phyloP scores from a whole-genome alignment of 495 filamentous ascomycete species.

The Penicillium malachiteum region DNA sequence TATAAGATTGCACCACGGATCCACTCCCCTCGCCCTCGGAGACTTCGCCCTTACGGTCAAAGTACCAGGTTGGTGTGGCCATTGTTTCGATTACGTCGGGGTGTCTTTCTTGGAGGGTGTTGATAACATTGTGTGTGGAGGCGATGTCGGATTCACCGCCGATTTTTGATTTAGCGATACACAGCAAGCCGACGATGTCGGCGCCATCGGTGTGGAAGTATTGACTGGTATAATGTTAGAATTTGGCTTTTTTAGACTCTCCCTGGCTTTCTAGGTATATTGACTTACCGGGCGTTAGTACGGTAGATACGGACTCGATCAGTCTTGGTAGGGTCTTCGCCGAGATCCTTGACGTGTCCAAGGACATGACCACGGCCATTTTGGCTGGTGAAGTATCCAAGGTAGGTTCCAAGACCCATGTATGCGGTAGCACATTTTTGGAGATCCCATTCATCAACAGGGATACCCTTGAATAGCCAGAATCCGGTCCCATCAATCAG shows the following conservation, averaged over 20 bases:
- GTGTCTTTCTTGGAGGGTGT: slow-evolving; percentile 65
- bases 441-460: slow-evolving; percentile 71
- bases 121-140: slow-evolving; percentile 74
- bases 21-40: slow-evolving; percentile 65
- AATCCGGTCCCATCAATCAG: slow-evolving; percentile 85
- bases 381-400: slow-evolving; percentile 84
- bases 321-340: slow-evolving; percentile 76
- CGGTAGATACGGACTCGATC: slow-evolving; percentile 86
- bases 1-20: slow-evolving; percentile 71
- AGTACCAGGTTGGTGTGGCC: slow-evolving; percentile 75
- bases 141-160: slow-evolving; percentile 83
- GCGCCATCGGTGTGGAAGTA: slow-evolving; percentile 79
- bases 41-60: slow-evolving; percentile 83
- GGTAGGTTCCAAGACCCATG: slow-evolving; percentile 83
- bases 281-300: slow-evolving; percentile 71
- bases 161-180: slow-evolving; percentile 68
- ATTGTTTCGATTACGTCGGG: slow-evolving; percentile 74
- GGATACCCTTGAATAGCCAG: slow-evolving; percentile 83
- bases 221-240: slow-evolving; percentile 42
- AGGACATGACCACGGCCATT: slow-evolving; percentile 86
- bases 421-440: slow-evolving; percentile 82
- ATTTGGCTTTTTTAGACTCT: neutral
- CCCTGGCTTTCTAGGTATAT: neutral
- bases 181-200: slow-evolving; percentile 78
- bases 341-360: slow-evolving; percentile 87